Conservation (phyloP, 176 grass and related monocot genomes). For the Alloteropsis semialata region DNA sequence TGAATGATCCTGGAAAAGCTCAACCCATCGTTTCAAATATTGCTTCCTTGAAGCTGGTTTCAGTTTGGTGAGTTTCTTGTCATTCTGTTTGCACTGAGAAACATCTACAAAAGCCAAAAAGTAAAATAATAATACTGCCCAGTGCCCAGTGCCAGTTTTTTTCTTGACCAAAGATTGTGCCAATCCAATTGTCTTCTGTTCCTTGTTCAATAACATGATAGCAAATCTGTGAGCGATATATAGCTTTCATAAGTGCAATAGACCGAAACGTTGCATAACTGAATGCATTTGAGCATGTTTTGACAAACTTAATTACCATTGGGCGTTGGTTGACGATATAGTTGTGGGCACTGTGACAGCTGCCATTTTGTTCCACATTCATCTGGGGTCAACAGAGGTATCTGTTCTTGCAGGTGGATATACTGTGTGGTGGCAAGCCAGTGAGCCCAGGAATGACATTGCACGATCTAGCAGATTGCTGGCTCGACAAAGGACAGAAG, state of each 20-base stretch:
- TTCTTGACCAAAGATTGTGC: too few species aligned
- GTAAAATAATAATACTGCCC: background rate
- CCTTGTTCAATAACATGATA: background rate
- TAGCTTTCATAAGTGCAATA: background rate
- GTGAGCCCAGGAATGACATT: constrained; percentile 32
- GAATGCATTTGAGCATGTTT: background rate
- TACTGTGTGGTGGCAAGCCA: constrained; percentile 29
- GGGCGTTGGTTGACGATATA: background rate
- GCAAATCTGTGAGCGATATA: background rate
- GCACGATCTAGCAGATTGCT: constrained; percentile 37
- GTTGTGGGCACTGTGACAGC: background rate
- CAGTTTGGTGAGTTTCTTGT: background rate
- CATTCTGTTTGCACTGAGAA: background rate
- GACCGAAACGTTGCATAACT: background rate
- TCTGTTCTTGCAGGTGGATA: constrained; percentile 41
- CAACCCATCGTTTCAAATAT: background rate
- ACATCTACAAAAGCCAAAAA: background rate
- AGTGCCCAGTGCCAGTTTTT: background rate
- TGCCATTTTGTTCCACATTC: background rate
- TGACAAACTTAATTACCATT: background rate
- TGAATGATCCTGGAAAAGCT: background rate
- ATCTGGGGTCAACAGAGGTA: background rate
- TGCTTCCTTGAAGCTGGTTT: background rate
- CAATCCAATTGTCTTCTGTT: background rate
- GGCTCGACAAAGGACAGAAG: constrained; percentile 31